Percentiles rank a stretch among this genome's conserved stretches.
Conservation (phyloP, 1,284 basidiomycete genomes). For the Cryptococcus amylolentus region DNA sequence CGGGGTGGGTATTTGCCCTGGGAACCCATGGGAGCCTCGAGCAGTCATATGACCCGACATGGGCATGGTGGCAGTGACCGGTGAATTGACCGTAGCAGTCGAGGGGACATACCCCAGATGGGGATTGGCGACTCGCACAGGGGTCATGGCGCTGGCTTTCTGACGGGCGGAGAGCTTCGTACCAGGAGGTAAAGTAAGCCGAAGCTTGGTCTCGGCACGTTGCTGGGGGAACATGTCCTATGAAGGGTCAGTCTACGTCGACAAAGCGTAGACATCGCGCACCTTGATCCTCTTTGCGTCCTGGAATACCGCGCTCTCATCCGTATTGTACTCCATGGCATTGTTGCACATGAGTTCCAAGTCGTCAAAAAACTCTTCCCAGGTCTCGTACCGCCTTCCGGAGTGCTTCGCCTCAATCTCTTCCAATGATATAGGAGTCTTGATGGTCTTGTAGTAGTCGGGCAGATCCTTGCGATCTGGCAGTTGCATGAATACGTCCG, state of each 20-base stretch:
- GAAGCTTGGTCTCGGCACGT: slow-evolving; percentile 5
- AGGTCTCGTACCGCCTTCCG: slow-evolving; percentile 59
- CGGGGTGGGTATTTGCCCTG: no score
- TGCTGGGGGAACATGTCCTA: slow-evolving; percentile 17
- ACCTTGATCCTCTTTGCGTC: slow-evolving; percentile 71
- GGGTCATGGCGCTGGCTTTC: neutral
- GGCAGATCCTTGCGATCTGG: slow-evolving; percentile 75
- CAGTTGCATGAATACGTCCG: slow-evolving; percentile 69
- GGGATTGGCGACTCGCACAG: neutral
- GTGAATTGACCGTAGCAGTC: neutral
- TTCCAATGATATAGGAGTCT: slow-evolving; percentile 76
- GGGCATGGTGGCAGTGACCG: no score
- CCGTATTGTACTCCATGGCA: slow-evolving; percentile 83
- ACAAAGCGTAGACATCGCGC: slow-evolving; percentile 18
- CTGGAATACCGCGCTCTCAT: slow-evolving; percentile 76
- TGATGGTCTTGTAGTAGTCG: slow-evolving; percentile 89
- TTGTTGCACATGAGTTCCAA: slow-evolving; percentile 85
- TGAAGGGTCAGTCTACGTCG: neutral
- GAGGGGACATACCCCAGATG: neutral
- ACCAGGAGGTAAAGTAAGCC: slow-evolving; percentile 8
- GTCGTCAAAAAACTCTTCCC: slow-evolving; percentile 71
- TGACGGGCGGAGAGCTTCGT: slow-evolving; percentile 4
- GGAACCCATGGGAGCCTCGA: no score
- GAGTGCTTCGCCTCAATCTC: slow-evolving; percentile 77
- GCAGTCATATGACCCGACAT: no score